Evolutionary conservation across 2,329 filamentous ascomycete genomes (phyloP).

Genomic region (Botrytis squamosa): DNA sequence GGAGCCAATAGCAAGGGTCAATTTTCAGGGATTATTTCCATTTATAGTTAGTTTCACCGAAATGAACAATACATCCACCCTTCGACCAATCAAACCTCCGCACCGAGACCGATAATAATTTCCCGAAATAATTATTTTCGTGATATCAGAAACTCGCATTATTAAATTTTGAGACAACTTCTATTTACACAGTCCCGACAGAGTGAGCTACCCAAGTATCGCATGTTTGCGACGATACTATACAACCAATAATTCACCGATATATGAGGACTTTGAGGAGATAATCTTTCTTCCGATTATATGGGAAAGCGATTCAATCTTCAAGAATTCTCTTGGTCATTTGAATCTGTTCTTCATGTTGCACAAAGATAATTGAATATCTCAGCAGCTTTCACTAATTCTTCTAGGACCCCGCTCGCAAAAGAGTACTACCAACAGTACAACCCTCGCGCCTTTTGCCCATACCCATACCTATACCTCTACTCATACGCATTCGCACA

Average conservation of each 20-base stretch:
- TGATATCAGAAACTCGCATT: neutral
- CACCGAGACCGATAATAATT: neutral
- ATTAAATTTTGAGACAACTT: conserved; percentile 1
- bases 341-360: neutral
- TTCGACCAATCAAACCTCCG: neutral
- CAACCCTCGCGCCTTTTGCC: neutral
- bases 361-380: neutral
- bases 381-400: conserved; percentile 16
- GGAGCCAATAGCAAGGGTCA: neutral
- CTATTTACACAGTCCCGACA: neutral
- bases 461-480: neutral
- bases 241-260: neutral
- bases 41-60: neutral
- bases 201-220: neutral
- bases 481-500: neutral
- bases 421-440: neutral
- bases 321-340: neutral
- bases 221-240: neutral
- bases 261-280: neutral
- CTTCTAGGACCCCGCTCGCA: conserved; percentile 11
- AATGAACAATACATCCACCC: neutral
- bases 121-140: neutral
- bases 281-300: neutral
- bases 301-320: neutral
- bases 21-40: neutral